Evolutionary conservation across 495 filamentous ascomycete species (phyloP).

Genomic region (Tuber melanosporum): DNA sequence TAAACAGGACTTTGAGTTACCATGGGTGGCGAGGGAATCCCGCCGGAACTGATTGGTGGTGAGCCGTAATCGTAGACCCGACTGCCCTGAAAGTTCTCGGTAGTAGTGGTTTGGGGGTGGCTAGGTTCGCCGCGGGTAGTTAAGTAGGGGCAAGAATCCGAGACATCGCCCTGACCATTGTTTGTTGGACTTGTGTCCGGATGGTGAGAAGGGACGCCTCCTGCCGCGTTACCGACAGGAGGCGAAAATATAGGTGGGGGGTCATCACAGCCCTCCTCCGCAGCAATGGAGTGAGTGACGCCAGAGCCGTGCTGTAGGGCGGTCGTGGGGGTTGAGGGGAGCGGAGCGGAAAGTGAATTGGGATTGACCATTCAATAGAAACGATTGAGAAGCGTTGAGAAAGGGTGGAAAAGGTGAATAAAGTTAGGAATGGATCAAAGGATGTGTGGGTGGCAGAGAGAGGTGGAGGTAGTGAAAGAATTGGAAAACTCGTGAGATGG

Average conservation of each 20-base stretch:
- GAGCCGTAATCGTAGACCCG: slow-evolving; percentile 30
- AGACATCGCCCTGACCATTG: slow-evolving; percentile 15
- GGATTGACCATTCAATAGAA: slow-evolving; percentile 42
- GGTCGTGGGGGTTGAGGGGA: slow-evolving; percentile 31
- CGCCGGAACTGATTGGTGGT: slow-evolving; percentile 12
- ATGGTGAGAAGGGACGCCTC: slow-evolving; percentile 38
- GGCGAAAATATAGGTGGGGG: slow-evolving; percentile 43
- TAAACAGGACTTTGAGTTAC: slow-evolving; percentile 28
- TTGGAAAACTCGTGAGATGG: background rate
- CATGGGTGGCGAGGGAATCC: slow-evolving; percentile 17
- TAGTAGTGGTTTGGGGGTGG: slow-evolving; percentile 17
- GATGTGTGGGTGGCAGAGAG: background rate
- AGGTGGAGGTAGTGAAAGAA: slow-evolving; percentile 12
- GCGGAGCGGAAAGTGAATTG: slow-evolving; percentile 37
- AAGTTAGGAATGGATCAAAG: background rate
- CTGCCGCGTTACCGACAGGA: slow-evolving; percentile 42
- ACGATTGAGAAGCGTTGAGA: background rate
- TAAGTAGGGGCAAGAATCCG: slow-evolving; percentile 15
- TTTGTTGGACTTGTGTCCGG: slow-evolving; percentile 17
- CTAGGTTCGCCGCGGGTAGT: slow-evolving; percentile 15
- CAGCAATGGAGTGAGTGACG: slow-evolving; percentile 30
- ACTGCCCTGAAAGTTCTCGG: slow-evolving; percentile 21
- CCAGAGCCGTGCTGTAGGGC: slow-evolving; percentile 40
- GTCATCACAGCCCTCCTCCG: slow-evolving; percentile 41
- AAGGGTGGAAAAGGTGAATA: background rate